Conservation (phyloP, 495 filamentous ascomycete species). For the Glonium stellatum region DNA sequence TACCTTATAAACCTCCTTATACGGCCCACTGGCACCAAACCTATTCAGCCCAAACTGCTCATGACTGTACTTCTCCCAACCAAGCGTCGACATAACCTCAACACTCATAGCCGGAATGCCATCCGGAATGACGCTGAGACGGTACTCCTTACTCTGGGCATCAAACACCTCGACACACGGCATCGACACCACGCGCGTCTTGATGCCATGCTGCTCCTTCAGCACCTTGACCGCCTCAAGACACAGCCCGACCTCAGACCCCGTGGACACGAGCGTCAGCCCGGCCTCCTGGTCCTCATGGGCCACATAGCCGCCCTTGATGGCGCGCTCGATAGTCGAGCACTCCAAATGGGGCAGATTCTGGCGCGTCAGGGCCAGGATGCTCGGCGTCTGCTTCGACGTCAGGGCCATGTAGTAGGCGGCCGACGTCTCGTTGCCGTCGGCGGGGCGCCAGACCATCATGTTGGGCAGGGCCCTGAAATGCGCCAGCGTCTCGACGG, state of each 20-base stretch:
- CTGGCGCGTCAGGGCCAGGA: slow-evolving; percentile 93
- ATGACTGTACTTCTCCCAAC: slow-evolving; percentile 97
- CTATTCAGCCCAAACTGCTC: slow-evolving; percentile 99
- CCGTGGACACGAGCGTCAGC: slow-evolving; percentile 88
- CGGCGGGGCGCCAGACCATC: slow-evolving; percentile 99
- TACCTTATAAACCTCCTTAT: slow-evolving; percentile 96
- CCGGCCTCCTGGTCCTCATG: slow-evolving; percentile 77
- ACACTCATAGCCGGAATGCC: slow-evolving; percentile 90
- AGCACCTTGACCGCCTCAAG: slow-evolving; percentile 87
- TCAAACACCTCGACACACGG: slow-evolving; percentile 99
- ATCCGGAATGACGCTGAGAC: slow-evolving; percentile 81
- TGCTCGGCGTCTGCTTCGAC: slow-evolving; percentile 81
- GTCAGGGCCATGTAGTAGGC: slow-evolving; percentile 95
- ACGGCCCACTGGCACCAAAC: slow-evolving; percentile 92
- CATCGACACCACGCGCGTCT: slow-evolving; percentile 88
- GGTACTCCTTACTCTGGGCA: slow-evolving; percentile 87
- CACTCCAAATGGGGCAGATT: slow-evolving; percentile 97
- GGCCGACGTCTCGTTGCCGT: slow-evolving; percentile 96
- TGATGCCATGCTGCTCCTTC: slow-evolving; percentile 79
- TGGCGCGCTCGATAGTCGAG: slow-evolving; percentile 75
- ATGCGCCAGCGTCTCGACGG: slow-evolving; percentile 97
- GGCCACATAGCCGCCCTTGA: slow-evolving; percentile 91
- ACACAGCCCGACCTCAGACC: slow-evolving; percentile 91
- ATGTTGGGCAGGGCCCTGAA: slow-evolving; percentile 99
- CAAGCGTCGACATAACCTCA: slow-evolving; percentile 87